Evolutionary conservation across 2,329 filamentous ascomycete genomes (phyloP), one percentile per base, ranked within the genome.

Genomic region (Verticillium dahliae): DNA sequence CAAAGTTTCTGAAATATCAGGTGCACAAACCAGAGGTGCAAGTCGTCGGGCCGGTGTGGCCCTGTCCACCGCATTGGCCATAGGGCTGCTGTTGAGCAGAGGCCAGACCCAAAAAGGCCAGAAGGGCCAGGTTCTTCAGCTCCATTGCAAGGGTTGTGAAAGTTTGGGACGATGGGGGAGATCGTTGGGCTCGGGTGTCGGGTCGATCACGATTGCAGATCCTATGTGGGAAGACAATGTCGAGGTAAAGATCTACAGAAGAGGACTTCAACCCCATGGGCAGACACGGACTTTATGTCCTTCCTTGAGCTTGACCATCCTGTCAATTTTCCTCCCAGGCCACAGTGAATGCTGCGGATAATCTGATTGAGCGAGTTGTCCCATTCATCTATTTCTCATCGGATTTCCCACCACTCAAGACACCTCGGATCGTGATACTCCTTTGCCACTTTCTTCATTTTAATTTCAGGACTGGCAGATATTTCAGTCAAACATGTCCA

Each of bases 1-100:
- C 61, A 64, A 60, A 66, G 65, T 6, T 10, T 37, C 27, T 60
- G 62, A 66, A 50, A 65, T 54, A 57, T 64, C 62, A 45, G 55
- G 52, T 3, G 61, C 6, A 45, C 60, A 56, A 67, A 50, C 67
- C 65, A 9, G 63, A 61, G 37, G 63, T 56, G 56, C 67, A 68
- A 58, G 63, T 61, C 14, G 64, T 68, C 31, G 63, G 59, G 15
- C 67, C 67, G 35, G 61, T 62, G 60, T 62, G 66, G 22, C 63
- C 63, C 45, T 63, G 31, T 18, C 67, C 67, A 60, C 67, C 67
- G 59, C 76, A 78, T 65, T 77, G 75, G n/a, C 69, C 74, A 63
- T 69, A 78, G 54, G 68, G 68, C 10, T 68, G 41, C 31, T 45
- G 39, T 22, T 59, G 58, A 33, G 58, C 58, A 10, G 50, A 41